phyloP scores from a whole-genome alignment of 2,329 filamentous ascomycete species.

The Colletotrichum magnum region DNA sequence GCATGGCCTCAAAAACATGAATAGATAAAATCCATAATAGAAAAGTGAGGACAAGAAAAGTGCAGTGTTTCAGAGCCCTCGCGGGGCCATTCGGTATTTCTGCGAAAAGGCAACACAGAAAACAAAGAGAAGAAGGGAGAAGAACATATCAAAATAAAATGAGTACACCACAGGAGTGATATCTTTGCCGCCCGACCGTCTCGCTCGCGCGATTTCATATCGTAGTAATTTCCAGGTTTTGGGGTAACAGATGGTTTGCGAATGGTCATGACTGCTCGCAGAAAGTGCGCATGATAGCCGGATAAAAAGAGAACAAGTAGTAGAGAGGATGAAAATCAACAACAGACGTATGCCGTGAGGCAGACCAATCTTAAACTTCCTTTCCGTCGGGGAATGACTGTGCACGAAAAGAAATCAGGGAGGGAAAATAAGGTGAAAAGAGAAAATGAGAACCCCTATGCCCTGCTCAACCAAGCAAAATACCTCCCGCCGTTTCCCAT shows the following conservation, averaged over 20 bases:
- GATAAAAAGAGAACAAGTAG: background rate
- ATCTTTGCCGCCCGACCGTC: constrained; percentile 31
- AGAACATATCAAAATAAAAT: background rate
- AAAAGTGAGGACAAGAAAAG: no score
- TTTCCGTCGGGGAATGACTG: constrained; percentile 39
- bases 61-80: no score
- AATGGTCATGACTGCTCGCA: background rate
- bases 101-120: background rate
- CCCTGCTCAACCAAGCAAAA: constrained; percentile 33
- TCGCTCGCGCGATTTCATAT: constrained; percentile 36
- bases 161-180: constrained; percentile 18
- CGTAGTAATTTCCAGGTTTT: constrained; percentile 29
- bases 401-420: constrained; percentile 26
- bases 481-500: constrained; percentile 26
- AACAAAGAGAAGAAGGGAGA: no score
- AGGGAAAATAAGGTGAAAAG: constrained; percentile 3
- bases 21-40: no score
- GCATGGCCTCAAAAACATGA: no score
- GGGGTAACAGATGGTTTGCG: constrained; percentile 17
- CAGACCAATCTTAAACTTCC: constrained; percentile 51
- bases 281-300: background rate
- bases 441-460: constrained; percentile 24
- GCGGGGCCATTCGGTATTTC: no score
- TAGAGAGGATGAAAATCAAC: constrained; percentile 41
- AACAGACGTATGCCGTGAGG: constrained; percentile 53